Evolutionary conservation across 2,329 filamentous ascomycete genomes (phyloP).

Genomic region (Fusarium bulbicola): DNA sequence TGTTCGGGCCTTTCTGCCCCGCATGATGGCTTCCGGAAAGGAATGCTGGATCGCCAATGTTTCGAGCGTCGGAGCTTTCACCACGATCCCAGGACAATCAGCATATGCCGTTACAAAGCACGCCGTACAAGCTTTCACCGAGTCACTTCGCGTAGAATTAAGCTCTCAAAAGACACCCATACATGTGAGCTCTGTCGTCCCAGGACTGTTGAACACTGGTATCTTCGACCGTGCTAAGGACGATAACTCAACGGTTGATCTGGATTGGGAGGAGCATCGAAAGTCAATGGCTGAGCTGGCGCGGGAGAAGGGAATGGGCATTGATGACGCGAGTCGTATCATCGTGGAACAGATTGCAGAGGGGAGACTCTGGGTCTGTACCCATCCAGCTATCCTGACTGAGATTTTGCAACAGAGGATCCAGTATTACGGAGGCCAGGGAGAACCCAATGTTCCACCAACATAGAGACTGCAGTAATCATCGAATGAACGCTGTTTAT

Average conservation of each 20-base stretch:
- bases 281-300: not conserved
- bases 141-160: not conserved
- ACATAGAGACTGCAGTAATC: fast-evolving
- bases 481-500: no score
- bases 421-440: not conserved
- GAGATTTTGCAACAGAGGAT: not conserved
- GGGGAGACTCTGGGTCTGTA: not conserved
- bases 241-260: not conserved
- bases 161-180: not conserved
- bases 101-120: not conserved
- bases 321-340: not conserved
- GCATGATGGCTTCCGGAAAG: not conserved
- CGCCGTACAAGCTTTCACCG: not conserved
- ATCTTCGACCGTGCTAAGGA: not conserved
- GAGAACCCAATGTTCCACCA: fast-evolving
- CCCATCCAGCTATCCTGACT: not conserved
- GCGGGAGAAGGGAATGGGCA: not conserved
- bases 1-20: not conserved
- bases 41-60: not conserved
- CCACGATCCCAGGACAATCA: not conserved
- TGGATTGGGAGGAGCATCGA: not conserved
- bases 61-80: not conserved
- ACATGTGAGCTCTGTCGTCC: not conserved
- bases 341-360: not conserved
- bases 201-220: not conserved